phyloP scores from a whole-genome alignment of 2,329 filamentous ascomycete genomes.

The Cladophialophora carrionii region DNA sequence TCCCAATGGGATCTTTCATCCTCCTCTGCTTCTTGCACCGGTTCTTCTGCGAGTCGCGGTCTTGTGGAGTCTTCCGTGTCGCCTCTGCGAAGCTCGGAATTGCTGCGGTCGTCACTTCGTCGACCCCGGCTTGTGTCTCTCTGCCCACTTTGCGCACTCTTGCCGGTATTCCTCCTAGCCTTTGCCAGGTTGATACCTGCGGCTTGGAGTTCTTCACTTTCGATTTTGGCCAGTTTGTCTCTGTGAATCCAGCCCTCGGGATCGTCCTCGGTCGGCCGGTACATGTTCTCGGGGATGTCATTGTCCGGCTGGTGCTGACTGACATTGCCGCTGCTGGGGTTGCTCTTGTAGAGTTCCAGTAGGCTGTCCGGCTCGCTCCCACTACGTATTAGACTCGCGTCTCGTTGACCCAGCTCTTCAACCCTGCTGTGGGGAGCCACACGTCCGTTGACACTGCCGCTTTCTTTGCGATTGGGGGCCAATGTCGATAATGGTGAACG shows the following conservation, averaged over 20 bases:
- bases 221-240: conserved; percentile 55
- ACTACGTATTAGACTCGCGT: conserved; percentile 42
- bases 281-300: conserved; percentile 40
- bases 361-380: conserved; percentile 48
- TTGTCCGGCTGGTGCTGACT: conserved; percentile 33
- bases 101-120: conserved; percentile 41
- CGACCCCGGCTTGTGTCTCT: conserved; percentile 47
- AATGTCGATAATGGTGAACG: conserved; percentile 32
- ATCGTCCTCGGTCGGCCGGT: conserved; percentile 40
- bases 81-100: conserved; percentile 40
- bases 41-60: conserved; percentile 41
- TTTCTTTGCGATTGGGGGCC: conserved; percentile 35
- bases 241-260: conserved; percentile 55
- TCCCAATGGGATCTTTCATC: conserved; percentile 66
- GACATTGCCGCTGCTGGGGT: conserved; percentile 35
- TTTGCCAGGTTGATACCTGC: conserved; percentile 50
- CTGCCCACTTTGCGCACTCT: conserved; percentile 43
- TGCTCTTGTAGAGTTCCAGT: conserved; percentile 44
- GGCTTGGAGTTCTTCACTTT: conserved; percentile 56
- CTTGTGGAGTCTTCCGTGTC: conserved; percentile 43
- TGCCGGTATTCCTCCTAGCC: conserved; percentile 45
- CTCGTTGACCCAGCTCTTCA: conserved; percentile 41
- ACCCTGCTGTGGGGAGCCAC: conserved; percentile 33
- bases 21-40: conserved; percentile 50
- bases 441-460: conserved; percentile 24